Conservation (phyloP, 495 filamentous ascomycete genomes). For the Physcia stellaris region DNA sequence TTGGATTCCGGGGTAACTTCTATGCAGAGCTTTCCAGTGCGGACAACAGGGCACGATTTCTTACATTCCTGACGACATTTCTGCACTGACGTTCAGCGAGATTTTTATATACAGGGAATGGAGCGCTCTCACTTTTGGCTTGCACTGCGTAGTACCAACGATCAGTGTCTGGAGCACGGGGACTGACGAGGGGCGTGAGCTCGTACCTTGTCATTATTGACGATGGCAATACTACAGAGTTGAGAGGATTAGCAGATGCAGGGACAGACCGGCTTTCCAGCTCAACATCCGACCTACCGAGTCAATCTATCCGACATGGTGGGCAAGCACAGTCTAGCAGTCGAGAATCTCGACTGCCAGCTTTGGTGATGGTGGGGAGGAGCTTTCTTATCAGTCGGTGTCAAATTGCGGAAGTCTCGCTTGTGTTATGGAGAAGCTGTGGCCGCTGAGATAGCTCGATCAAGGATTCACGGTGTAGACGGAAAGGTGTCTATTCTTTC, state of each 20-base stretch:
- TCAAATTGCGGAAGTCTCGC: no score
- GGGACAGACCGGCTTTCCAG: no score
- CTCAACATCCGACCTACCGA: conserved; percentile 39
- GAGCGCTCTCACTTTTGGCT: conserved; percentile 61
- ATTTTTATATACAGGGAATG: background rate
- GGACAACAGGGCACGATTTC: conserved; percentile 95
- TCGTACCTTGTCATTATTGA: conserved; percentile 89
- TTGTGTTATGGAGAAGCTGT: no score
- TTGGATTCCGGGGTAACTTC: conserved; percentile 83
- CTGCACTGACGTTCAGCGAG: conserved; percentile 21
- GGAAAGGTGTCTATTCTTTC: no score
- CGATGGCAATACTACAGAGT: conserved; percentile 75
- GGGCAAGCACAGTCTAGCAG: no score
- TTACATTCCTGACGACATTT: conserved; percentile 99
- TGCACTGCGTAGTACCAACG: conserved; percentile 47
- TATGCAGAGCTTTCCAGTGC: conserved; percentile 93
- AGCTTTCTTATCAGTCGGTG: no score
- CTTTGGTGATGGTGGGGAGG: no score
- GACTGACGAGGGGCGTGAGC: conserved; percentile 21
- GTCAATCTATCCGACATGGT: conserved; percentile 80
- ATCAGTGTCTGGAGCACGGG: background rate
- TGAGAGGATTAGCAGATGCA: background rate
- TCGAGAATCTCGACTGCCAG: no score
- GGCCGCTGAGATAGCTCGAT: no score
- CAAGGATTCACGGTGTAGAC: no score